These are phyloP conservation scores for Fragaria vesca DNA, from an alignment of 306 rosid species.

Conservation along the genomic window DNA sequence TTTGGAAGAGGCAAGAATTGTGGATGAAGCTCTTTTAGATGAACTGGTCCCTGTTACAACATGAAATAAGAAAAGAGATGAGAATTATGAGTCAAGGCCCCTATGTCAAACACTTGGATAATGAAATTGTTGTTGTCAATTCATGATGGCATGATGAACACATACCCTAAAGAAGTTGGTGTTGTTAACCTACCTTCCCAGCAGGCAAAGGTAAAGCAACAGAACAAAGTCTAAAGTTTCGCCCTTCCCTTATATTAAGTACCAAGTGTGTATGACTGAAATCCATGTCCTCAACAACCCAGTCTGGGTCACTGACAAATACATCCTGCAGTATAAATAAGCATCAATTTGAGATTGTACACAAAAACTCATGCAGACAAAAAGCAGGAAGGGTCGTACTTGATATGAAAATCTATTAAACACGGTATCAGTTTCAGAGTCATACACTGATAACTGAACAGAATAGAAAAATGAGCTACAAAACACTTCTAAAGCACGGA, in stretches of 20 bases:
- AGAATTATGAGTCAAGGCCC: conserved; percentile 16
- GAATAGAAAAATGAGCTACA: neutral
- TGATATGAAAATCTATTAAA: neutral
- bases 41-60: conserved; percentile 53
- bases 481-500: neutral
- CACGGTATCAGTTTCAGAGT: neutral
- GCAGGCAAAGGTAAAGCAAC: conserved; percentile 64
- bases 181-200: conserved; percentile 53
- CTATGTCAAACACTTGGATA: neutral
- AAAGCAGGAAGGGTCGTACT: conserved; percentile 4
- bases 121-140: conserved; percentile 19
- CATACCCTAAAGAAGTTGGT: conserved; percentile 20
- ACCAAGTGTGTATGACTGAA: conserved; percentile 70
- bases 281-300: conserved; percentile 72
- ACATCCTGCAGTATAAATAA: conserved; percentile 56
- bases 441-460: neutral
- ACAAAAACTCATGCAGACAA: conserved; percentile 2
- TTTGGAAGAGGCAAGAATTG: conserved; percentile 72
- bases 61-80: conserved; percentile 20
- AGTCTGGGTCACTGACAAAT: conserved; percentile 44
- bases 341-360: conserved; percentile 4
- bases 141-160: conserved; percentile 17
- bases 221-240: conserved; percentile 65
- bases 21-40: conserved; percentile 56
- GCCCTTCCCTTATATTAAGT: conserved; percentile 63